Base-by-base conservation (phyloP, 495 filamentous ascomycete genomes). In the Daldinia vernicosa region DNA sequence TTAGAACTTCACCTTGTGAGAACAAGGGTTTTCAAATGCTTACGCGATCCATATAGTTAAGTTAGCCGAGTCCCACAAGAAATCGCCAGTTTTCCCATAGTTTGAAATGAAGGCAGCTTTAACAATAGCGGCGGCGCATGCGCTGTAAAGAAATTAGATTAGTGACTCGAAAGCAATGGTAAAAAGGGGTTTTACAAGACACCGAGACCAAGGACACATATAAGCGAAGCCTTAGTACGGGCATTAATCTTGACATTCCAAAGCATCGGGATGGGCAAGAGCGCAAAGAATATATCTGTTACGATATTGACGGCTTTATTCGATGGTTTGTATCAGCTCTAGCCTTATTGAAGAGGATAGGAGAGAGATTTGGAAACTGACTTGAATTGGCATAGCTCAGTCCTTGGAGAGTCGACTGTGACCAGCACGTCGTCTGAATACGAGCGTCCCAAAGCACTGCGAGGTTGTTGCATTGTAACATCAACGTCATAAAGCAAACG, bases 171-270 rank as follows among this genome's bases (percentile, higher is more conserved):
- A 60, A 1, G 6, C 11, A 4, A 8, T n/a, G 33, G 28, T 22
- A 22, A 26, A 15, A 4, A 14, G 30, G 17, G 7, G 62, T 78
- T 61, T 61, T 65, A 84, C 82, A 86, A 84, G 30, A 82, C 52
- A 22, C 84, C 84, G 2, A 86, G 71, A 6, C 76, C 74, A 4
- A 87, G 67, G 30, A 85, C 80, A 37, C 71, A 78, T 9, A 81
- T 73, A 15, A 86, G 71, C 4, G 80, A 80, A 6, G 74, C 66
- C 59, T 83, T 84, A 19, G 76, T 76, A n/a, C 75, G 75, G 12
- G 64, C 55, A 65, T 82, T 82, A 54, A 86, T 78, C 69, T 83
- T 75, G 8, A 84, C 69, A n/a, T 81, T 79, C 67, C 84, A 84
- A 9, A 80, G 61, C 76, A 85, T 84, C 1, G 82, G 76, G 8